These are phyloP conservation scores for Fragilaria radians DNA, from an alignment of 108 stramenopile species.

Conservation along the genomic window DNA sequence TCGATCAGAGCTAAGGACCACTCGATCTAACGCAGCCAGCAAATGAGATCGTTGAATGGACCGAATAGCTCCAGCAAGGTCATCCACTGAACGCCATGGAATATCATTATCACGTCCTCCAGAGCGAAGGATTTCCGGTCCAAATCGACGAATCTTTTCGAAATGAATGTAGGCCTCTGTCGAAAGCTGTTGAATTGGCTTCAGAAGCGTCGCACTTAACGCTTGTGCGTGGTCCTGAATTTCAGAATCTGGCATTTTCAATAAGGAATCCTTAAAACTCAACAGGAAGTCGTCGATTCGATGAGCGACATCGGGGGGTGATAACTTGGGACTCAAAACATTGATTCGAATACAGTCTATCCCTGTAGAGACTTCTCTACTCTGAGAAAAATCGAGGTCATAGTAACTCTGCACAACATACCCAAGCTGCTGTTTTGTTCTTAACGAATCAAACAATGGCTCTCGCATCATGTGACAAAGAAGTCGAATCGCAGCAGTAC, in stretches of 20 bases:
- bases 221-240: constrained; percentile 56
- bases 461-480: constrained; percentile 76
- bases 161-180: constrained; percentile 53
- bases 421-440: constrained; percentile 79
- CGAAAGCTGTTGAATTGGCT: constrained; percentile 71
- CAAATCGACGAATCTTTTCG: constrained; percentile 55
- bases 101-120: constrained; percentile 23
- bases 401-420: constrained; percentile 74
- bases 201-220: constrained; percentile 57
- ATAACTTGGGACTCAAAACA: constrained; percentile 62
- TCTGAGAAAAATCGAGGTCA: constrained; percentile 36
- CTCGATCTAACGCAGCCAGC: constrained; percentile 48
- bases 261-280: constrained; percentile 43
- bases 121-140: constrained; percentile 45
- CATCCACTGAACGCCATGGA: constrained; percentile 57
- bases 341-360: constrained; percentile 66
- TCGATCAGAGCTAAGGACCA: constrained; percentile 42
- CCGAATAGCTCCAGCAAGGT: constrained; percentile 43
- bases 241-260: constrained; percentile 59
- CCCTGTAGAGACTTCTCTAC: constrained; percentile 23
- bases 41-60: constrained; percentile 40
- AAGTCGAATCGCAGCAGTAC: constrained; percentile 63
- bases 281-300: constrained; percentile 79
- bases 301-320: constrained; percentile 52
- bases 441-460: constrained; percentile 71